These are phyloP conservation scores for Colletotrichum horii DNA, from an alignment of 2,329 filamentous ascomycete species.

Conservation along the genomic window DNA sequence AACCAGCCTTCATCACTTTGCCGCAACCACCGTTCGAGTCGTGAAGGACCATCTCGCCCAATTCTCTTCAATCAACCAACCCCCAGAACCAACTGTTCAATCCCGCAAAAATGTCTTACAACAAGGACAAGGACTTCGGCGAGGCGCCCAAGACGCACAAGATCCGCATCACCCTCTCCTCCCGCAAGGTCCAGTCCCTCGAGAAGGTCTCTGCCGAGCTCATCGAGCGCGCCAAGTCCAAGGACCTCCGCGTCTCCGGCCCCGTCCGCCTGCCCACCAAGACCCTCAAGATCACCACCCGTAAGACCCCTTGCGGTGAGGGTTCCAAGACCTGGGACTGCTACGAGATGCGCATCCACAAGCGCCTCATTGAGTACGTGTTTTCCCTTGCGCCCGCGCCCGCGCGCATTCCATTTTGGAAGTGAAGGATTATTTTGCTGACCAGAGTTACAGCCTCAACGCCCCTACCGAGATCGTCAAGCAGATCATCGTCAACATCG, in stretches of 20 bases:
- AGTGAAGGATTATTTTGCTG: neutral
- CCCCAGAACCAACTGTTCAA: neutral
- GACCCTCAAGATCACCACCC: constrained; percentile 94
- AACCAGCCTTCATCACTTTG: constrained; percentile 76
- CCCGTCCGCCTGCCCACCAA: constrained; percentile 98
- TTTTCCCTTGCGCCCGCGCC: neutral
- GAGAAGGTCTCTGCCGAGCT: constrained; percentile 99
- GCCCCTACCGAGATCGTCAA: constrained; percentile 98
- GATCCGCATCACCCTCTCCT: constrained; percentile 85
- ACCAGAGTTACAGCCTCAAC: constrained; percentile 67
- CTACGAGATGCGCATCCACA: constrained; percentile 99
- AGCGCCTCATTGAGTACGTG: constrained; percentile 90
- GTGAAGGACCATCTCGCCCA: constrained; percentile 61
- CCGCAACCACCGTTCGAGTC: constrained; percentile 81
- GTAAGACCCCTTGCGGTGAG: constrained; percentile 98
- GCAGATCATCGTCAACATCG: constrained; percentile 96
- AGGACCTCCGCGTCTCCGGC: constrained; percentile 92
- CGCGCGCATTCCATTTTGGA: accelerated
- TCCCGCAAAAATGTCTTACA: constrained; percentile 75
- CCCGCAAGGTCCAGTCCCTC: constrained; percentile 91
- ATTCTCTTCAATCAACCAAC: constrained; percentile 7
- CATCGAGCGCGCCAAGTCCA: constrained; percentile 97
- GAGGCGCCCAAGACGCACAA: constrained; percentile 96
- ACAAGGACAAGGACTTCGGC: constrained; percentile 96
- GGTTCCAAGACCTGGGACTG: constrained; percentile 99